phyloP scores from a whole-genome alignment of 2,329 filamentous ascomycete species.

The Cadophora sp. region DNA sequence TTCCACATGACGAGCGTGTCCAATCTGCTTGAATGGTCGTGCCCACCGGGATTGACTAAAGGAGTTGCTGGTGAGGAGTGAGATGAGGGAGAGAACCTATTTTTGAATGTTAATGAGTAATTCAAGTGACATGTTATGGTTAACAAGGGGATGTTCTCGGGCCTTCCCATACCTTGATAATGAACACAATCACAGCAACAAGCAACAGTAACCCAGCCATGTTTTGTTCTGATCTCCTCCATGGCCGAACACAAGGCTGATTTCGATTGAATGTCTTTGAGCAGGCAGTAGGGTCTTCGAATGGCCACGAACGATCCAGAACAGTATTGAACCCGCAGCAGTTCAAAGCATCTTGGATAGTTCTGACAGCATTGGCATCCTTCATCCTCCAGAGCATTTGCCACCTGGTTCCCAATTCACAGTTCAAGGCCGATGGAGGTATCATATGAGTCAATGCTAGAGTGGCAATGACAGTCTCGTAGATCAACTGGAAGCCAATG shows the following conservation, averaged over 20 bases:
- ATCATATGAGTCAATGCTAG: conserved; percentile 42
- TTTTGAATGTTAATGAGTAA: background rate
- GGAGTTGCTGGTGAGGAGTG: conserved; percentile 38
- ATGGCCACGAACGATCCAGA: conserved; percentile 69
- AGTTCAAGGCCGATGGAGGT: conserved; percentile 47
- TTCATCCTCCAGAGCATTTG: conserved; percentile 57
- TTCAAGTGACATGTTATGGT: background rate
- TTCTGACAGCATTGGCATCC: conserved; percentile 56
- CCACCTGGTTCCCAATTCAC: conserved; percentile 65
- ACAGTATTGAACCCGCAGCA: conserved; percentile 70
- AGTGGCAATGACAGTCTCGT: conserved; percentile 43
- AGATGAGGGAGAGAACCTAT: conserved; percentile 37
- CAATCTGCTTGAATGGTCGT: conserved; percentile 29
- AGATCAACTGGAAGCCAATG: conserved; percentile 42
- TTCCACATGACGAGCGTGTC: conserved; percentile 18
- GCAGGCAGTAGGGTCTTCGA: conserved; percentile 47
- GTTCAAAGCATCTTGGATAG: conserved; percentile 68
- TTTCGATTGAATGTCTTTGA: conserved; percentile 21
- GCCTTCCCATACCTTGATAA: conserved; percentile 62
- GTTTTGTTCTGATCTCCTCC: conserved; percentile 61
- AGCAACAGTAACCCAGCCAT: conserved; percentile 61
- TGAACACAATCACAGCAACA: conserved; percentile 58
- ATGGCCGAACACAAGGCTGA: conserved; percentile 57
- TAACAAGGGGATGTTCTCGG: background rate
- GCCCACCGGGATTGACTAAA: conserved; percentile 34